Conservation (phyloP, 305 asterid species). For the Lippia alba region DNA sequence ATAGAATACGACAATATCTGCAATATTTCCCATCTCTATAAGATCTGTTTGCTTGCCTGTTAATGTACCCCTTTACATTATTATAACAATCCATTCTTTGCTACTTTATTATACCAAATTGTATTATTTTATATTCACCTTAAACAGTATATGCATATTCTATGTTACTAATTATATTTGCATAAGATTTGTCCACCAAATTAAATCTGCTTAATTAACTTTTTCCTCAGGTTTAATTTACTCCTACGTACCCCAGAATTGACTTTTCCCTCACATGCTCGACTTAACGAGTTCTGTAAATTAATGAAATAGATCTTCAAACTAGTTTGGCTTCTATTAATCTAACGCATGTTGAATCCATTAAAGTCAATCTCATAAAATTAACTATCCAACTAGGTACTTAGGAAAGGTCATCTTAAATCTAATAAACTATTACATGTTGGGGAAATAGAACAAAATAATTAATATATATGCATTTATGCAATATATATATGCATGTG, state of each 20-base stretch:
- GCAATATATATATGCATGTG: too few species aligned
- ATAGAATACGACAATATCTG: slow-evolving; percentile 37
- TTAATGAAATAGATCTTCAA: not conserved
- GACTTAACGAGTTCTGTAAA: not conserved
- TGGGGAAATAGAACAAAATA: slow-evolving; percentile 2
- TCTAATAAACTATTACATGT: not conserved
- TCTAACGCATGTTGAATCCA: slow-evolving; percentile 4
- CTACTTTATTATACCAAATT: not conserved
- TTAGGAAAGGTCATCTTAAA: slow-evolving; percentile 24
- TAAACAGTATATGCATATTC: too few species aligned
- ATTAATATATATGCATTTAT: not conserved
- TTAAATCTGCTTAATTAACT: too few species aligned
- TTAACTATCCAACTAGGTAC: slow-evolving; percentile 1
- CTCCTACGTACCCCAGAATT: not conserved
- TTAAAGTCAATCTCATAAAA: slow-evolving; percentile 30
- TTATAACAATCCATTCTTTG: not conserved
- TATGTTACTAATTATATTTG: too few species aligned
- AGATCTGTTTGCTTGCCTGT: slow-evolving; percentile 40
- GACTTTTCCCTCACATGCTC: not conserved
- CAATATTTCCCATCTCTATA: slow-evolving; percentile 42
- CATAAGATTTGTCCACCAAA: too few species aligned
- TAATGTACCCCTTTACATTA: not conserved
- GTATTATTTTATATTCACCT: too few species aligned
- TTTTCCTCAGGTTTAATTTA: not conserved
- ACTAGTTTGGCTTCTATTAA: not conserved